Conservation (phyloP, 345 rosid species). For the Eucalyptus sideroxylon region DNA sequence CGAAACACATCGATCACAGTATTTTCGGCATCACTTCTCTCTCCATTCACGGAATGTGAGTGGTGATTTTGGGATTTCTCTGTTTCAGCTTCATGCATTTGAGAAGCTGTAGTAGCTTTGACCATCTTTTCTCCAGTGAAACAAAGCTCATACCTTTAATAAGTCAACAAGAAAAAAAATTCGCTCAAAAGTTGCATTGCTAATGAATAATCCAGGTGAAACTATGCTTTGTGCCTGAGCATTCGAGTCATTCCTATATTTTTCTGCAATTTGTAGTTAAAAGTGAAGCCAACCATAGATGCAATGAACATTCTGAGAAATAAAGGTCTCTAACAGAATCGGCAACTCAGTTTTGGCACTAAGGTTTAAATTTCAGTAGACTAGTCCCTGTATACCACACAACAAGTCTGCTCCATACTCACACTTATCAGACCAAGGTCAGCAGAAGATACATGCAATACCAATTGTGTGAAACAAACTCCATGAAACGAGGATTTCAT, state of each 20-base stretch:
- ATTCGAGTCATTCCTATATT: not conserved
- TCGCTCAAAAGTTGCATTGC: not conserved
- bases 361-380: not conserved
- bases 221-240: not conserved
- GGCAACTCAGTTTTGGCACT: not conserved
- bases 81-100: constrained; percentile 45
- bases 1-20: constrained; percentile 66
- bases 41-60: constrained; percentile 51
- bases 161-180: not conserved
- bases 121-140: constrained; percentile 81
- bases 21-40: constrained; percentile 55
- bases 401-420: not conserved
- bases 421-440: not conserved
- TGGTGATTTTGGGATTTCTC: constrained; percentile 64
- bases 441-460: not conserved
- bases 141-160: constrained; percentile 79
- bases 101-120: constrained; percentile 36
- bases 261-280: not conserved
- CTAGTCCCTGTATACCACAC: not conserved
- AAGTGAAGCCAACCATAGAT: not conserved
- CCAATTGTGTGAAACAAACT: not conserved
- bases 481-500: not conserved
- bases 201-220: not conserved
- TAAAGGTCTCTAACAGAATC: not conserved
- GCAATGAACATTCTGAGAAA: not conserved